Conservation (phyloP, 805 yeast genomes). For the Ogataea paraovalis region DNA sequence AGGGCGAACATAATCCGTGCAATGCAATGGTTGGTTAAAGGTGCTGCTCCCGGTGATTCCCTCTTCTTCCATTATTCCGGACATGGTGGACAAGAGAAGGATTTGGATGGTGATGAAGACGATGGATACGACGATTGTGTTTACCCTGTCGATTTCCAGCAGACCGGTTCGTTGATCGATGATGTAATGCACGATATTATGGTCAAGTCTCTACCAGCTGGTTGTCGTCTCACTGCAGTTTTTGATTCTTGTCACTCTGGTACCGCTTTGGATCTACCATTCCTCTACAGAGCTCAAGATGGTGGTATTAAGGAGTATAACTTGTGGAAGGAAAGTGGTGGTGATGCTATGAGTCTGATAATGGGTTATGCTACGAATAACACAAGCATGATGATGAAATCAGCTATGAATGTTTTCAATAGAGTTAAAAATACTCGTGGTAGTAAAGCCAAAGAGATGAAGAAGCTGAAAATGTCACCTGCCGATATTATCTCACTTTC, state of each 20-base stretch:
- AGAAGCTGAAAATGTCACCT: conserved; percentile 58
- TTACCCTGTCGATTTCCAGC: conserved; percentile 46
- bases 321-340: conserved; percentile 69
- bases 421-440: conserved; percentile 31
- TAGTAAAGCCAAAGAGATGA: conserved; percentile 36
- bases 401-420: conserved; percentile 35
- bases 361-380: conserved; percentile 61
- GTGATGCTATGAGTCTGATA: conserved; percentile 57
- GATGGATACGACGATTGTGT: conserved; percentile 36
- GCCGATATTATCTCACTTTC: conserved; percentile 75
- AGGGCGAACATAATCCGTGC: conserved; percentile 68
- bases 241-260: conserved; percentile 90
- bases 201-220: conserved; percentile 66
- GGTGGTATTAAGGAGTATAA: conserved; percentile 82
- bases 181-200: conserved; percentile 69
- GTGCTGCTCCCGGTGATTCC: conserved; percentile 73
- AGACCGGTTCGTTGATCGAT: conserved; percentile 65
- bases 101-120: conserved; percentile 39
- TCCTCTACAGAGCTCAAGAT: conserved; percentile 66
- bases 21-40: conserved; percentile 75
- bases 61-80: conserved; percentile 82
- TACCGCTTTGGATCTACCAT: conserved; percentile 76
- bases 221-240: conserved; percentile 73
- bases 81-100: conserved; percentile 76
- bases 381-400: conserved; percentile 36